Percentiles rank a stretch among this genome's conserved stretches.
Conservation (phyloP, 1,284 basidiomycete genomes). For the Porodaedalea pini region DNA sequence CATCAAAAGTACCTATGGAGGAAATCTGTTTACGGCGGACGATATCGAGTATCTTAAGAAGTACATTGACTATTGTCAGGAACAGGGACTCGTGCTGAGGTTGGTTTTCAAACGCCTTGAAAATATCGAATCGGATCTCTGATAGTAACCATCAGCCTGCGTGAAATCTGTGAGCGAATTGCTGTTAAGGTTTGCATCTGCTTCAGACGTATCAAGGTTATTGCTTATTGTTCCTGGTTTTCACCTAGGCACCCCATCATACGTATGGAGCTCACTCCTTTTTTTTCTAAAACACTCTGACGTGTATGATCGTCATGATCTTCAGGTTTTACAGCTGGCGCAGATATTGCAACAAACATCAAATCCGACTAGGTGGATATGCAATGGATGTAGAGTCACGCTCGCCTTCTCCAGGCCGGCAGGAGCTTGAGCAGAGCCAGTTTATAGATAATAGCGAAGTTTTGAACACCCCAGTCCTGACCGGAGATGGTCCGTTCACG, state of each 20-base stretch:
- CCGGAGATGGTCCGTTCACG: conserved; percentile 42
- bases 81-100: conserved; percentile 76
- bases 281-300: background rate
- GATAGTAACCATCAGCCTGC: conserved; percentile 41
- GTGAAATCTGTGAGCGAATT: conserved; percentile 80
- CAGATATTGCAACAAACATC: conserved; percentile 83
- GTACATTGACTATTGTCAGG: conserved; percentile 83
- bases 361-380: conserved; percentile 78
- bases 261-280: conserved; percentile 46
- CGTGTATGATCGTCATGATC: background rate
- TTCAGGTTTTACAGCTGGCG: conserved; percentile 82
- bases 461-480: conserved; percentile 17
- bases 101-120: conserved; percentile 26
- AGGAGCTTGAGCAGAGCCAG: conserved; percentile 30
- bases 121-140: conserved; percentile 1
- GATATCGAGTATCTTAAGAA: conserved; percentile 75
- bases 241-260: conserved; percentile 69
- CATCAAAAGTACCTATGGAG: conserved; percentile 83
- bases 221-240: background rate
- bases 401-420: conserved; percentile 36
- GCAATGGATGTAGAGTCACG: conserved; percentile 58
- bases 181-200: conserved; percentile 60
- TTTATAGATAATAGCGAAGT: conserved; percentile 36
- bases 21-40: conserved; percentile 76
- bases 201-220: conserved; percentile 6